Evolutionary conservation across 1,284 basidiomycete species (phyloP), one percentile per base, ranked within the genome.

Genomic region (Leccinum solheimii): DNA sequence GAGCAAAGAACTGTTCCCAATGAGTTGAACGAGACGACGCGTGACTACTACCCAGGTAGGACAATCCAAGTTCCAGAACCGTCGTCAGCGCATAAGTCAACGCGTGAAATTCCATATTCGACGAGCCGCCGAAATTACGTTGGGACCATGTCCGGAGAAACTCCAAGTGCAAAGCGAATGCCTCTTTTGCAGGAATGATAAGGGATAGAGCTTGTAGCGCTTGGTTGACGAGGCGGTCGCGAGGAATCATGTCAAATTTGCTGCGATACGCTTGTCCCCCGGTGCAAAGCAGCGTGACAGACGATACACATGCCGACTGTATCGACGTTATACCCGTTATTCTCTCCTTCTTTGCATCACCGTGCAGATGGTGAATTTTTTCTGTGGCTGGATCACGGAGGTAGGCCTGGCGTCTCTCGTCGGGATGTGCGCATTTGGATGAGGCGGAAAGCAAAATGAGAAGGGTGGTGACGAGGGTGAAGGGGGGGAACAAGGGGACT

Each of bases 181-280:
- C 82, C 4, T 80, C 72, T 16, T 86, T 81, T 0, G 78, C 67
- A 8, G 87, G 84, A 7, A 93, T 71, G 9, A 83, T 80, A 26
- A 85, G 77, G 0, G 91, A 82, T 2, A 93, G 77, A 16, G 85
- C 80, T 58, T 84, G 80, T 27, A 94, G 75, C 51, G 83, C 84
- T 62, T 86, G 84, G 21, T 73, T 75, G 6, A 88, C 86, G 10
- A 93, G 77, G 7, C 71, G 66, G 66, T 86, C 81, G 27, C 76
- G 74, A 0, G 86, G 80, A 6, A 79, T 73, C 57, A 86, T 76
- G 64, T 86, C 80, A 34, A 88, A 74, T 34, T 77, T 79, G 2
- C 82, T 73, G 1, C 79, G 77, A 23, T 81, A 72, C 40, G 70
- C 72, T 62, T 78, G 76, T 3, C 83, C 85, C 65, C 86, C 81